Evolutionary conservation across 2,329 filamentous ascomycete genomes (phyloP), one percentile per base, ranked within the genome.

Genomic region (Fusarium globosum): DNA sequence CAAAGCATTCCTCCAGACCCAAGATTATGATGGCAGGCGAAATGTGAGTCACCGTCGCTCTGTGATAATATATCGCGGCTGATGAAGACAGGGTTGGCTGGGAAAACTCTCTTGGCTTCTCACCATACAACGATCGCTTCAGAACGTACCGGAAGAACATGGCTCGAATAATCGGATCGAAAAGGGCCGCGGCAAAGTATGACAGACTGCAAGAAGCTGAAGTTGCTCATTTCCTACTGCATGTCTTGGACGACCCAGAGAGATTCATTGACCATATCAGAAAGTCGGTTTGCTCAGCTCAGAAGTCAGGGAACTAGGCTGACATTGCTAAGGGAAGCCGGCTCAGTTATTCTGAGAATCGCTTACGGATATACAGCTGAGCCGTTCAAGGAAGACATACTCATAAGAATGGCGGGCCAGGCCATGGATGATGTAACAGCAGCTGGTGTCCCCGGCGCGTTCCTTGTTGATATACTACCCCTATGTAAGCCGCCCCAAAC

Each of bases 61-160:
- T 20, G 35, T 58, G 14, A 71, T 35, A 6, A 16, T 1, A 8
- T 23, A 26, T 4, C 10, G 2, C 2, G 4, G 12, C 48, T 35
- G 16, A 51, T 23, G 16, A 10, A 11, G 5, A 23, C 2, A 76
- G 73, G 71, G 11, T 74, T 1, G 73, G 73, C 10, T 76, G 65
- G 82, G 81, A 80, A 13, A 74, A 84, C 23, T 68, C 80, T 1
- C 68, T 85, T 5, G 79, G 79, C 6, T 63, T 83, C 23, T 75
- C 78, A 28, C 77, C 77, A 18, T 83, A 86, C 58, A 81, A 81
- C 15, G 77, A 81, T 20, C 80, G 76, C 11, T 83, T 84, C 26
- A 80, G 80, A 35, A 78, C 78, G 6, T 81, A 86, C 52, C 85
- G 87, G 16, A 88, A 85, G 74, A 81, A 84, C 15, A 81, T 86